These are phyloP conservation scores for Urtica urens DNA, from an alignment of 306 rosid genomes.

Conservation along the genomic window DNA sequence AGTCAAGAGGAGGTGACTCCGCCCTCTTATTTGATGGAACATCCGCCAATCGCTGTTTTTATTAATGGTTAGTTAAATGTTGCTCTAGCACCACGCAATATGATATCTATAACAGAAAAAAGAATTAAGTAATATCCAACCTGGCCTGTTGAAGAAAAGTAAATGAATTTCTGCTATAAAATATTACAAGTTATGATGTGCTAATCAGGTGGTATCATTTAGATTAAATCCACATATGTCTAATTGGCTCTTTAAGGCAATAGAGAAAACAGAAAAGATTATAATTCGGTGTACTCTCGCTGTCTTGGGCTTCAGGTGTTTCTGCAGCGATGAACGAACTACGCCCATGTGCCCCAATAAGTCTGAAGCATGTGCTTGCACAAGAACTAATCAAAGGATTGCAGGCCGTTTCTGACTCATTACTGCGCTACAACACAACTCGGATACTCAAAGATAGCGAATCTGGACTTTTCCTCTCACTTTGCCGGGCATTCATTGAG, in stretches of 20 bases:
- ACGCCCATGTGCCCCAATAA: conserved; percentile 91
- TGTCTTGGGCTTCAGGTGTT: conserved; percentile 65
- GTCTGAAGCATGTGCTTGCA: conserved; percentile 73
- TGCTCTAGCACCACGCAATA: too few species aligned
- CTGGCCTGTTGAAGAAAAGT: too few species aligned
- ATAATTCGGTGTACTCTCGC: conserved; percentile 2
- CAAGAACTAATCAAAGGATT: conserved; percentile 78
- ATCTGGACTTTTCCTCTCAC: conserved; percentile 89
- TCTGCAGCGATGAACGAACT: conserved; percentile 94
- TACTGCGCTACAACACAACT: conserved; percentile 73
- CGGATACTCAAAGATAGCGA: conserved; percentile 70
- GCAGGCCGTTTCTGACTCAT: conserved; percentile 63
- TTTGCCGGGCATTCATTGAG: conserved; percentile 89
- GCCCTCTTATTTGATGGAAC: conserved; percentile 89
- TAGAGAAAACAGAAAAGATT: neutral
- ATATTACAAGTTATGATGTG: too few species aligned
- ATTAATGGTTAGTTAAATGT: conserved; percentile 69
- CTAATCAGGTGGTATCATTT: too few species aligned
- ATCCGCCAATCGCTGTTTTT: conserved; percentile 98
- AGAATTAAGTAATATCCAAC: too few species aligned
- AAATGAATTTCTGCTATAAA: too few species aligned
- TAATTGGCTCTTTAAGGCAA: too few species aligned
- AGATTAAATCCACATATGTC: too few species aligned
- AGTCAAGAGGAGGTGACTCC: conserved; percentile 85
- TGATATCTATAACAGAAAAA: too few species aligned